Evolutionary conservation across 768 basidiomycete genomes (phyloP).

Genomic region (Tylopilus subfusipes): DNA sequence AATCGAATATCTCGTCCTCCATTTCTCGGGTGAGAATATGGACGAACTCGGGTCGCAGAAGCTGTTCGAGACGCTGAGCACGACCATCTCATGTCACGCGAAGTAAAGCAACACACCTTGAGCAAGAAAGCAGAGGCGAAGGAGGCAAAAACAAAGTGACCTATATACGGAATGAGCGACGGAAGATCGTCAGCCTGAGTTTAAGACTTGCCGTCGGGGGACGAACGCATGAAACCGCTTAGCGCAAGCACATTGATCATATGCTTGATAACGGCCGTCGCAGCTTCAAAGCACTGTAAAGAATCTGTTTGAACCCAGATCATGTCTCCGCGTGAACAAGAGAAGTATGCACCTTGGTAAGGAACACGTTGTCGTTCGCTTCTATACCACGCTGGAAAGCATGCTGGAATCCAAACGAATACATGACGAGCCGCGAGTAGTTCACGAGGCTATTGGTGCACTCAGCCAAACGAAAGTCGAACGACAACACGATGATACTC

Average conservation of each 20-base stretch:
- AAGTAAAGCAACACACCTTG: constrained; percentile 46
- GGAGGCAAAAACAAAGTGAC: constrained; percentile 73
- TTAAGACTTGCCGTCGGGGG: constrained; percentile 61
- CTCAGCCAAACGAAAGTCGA: constrained; percentile 7
- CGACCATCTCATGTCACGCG: neutral
- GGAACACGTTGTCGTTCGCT: constrained; percentile 59
- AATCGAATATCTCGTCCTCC: constrained; percentile 67
- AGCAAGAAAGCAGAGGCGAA: constrained; percentile 83
- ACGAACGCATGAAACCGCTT: constrained; percentile 72
- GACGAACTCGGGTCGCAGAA: constrained; percentile 73
- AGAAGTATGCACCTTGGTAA: constrained; percentile 53
- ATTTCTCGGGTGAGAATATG: constrained; percentile 52
- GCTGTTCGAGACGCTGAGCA: constrained; percentile 34
- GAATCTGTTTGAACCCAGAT: neutral
- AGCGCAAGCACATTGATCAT: constrained; percentile 66
- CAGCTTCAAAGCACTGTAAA: constrained; percentile 59
- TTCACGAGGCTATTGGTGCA: constrained; percentile 55
- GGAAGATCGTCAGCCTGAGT: neutral
- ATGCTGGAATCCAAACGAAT: constrained; percentile 82
- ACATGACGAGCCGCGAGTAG: constrained; percentile 82
- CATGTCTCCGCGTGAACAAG: neutral
- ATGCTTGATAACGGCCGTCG: constrained; percentile 60
- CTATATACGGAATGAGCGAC: constrained; percentile 29
- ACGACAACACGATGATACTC: constrained; percentile 26
- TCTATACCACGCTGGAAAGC: constrained; percentile 70